These are phyloP conservation scores for Eucalyptus erythrocorys DNA, from an alignment of 345 rosid genomes.

Conservation along the genomic window DNA sequence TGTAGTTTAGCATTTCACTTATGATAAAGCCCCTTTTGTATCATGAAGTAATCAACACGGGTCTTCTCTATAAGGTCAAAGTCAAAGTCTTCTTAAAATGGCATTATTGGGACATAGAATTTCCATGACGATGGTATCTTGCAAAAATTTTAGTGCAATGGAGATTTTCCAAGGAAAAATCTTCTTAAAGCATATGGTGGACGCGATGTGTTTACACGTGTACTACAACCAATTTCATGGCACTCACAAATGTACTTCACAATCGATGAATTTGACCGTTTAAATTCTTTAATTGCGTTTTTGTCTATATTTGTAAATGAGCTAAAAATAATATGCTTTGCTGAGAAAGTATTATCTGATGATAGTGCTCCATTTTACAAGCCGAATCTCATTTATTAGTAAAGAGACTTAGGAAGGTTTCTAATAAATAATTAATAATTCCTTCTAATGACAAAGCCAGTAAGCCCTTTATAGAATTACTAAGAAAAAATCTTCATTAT, in stretches of 20 bases:
- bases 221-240: neutral
- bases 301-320: rapidly evolving
- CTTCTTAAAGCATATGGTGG: neutral
- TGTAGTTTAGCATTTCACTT: no score
- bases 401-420: neutral
- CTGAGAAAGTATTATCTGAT: neutral
- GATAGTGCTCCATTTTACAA: rapidly evolving
- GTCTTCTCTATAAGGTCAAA: neutral
- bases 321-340: neutral
- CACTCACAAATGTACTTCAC: neutral
- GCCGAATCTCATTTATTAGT: rapidly evolving
- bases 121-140: neutral
- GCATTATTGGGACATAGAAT: neutral
- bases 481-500: neutral
- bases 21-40: neutral
- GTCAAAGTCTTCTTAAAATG: neutral
- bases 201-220: rapidly evolving
- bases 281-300: neutral
- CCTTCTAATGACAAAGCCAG: rapidly evolving
- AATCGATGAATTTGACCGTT: rapidly evolving
- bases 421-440: neutral
- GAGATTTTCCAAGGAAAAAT: neutral
- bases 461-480: neutral
- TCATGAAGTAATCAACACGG: neutral
- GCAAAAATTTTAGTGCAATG: neutral